A percentile compares a stretch with the other conserved stretches of the same genome.
phyloP scores from a whole-genome alignment of 179 eudicot genomes.

The Silene coronaria region DNA sequence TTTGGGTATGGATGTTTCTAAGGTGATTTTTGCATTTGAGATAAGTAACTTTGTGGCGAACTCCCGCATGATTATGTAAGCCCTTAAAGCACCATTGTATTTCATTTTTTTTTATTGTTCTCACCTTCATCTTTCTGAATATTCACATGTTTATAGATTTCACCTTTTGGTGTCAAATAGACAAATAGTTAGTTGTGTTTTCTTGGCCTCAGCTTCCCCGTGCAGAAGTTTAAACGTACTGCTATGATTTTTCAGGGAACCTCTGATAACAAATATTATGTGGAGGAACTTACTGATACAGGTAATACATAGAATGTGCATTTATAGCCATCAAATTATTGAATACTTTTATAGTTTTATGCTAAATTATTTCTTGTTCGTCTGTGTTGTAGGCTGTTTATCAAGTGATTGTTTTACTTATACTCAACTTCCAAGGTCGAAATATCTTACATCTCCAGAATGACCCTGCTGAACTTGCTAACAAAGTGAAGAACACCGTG shows the following conservation, averaged over 20 bases:
- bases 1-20: not conserved
- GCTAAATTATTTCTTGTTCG: not conserved
- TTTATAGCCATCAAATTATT: not conserved
- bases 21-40: not conserved
- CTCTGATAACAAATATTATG: constrained; percentile 90
- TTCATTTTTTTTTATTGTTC: not conserved
- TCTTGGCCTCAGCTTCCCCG: not conserved
- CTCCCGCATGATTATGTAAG: not conserved
- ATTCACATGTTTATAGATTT: not conserved
- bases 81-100: not conserved
- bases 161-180: not conserved
- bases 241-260: constrained; percentile 50
- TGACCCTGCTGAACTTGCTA: constrained; percentile 37
- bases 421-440: constrained; percentile 71
- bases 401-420: constrained; percentile 70
- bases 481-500: constrained; percentile 68
- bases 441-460: constrained; percentile 43
- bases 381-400: constrained; percentile 54
- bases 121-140: not conserved
- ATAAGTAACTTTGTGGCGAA: not conserved
- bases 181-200: not conserved
- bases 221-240: not conserved
- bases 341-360: not conserved
- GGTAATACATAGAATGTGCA: constrained; percentile 31
- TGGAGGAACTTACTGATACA: constrained; percentile 84